Evolutionary conservation across 2,329 filamentous ascomycete genomes (phyloP).

Genomic region (Didymellaceae sp.): DNA sequence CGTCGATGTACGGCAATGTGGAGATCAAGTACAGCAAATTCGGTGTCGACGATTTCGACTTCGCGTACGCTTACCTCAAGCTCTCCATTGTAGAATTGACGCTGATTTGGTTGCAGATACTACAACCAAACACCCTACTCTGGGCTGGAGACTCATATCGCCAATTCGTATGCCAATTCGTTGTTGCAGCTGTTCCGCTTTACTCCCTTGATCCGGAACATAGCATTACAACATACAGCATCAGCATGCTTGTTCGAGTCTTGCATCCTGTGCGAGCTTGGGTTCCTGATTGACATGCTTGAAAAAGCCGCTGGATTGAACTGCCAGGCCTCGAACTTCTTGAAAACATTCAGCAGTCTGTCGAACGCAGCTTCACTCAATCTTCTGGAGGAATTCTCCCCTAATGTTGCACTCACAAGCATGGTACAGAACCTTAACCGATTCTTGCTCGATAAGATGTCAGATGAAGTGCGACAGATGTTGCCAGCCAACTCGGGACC

Average conservation of each 20-base stretch:
- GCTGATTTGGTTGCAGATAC: slow-evolving; percentile 62
- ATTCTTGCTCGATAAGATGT: slow-evolving; percentile 83
- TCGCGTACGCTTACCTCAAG: slow-evolving; percentile 65
- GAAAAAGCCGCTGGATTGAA: slow-evolving; percentile 93
- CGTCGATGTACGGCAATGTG: slow-evolving; percentile 88
- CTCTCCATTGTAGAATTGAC: not conserved
- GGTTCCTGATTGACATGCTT: slow-evolving; percentile 96
- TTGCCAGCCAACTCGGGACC: slow-evolving; percentile 61
- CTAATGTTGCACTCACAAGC: slow-evolving; percentile 73
- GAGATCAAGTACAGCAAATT: slow-evolving; percentile 99
- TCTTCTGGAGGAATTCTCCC: slow-evolving; percentile 82
- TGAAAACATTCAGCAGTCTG: slow-evolving; percentile 86
- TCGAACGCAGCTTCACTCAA: slow-evolving; percentile 78
- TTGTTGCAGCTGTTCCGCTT: slow-evolving; percentile 91
- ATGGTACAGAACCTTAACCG: slow-evolving; percentile 88
- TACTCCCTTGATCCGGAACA: slow-evolving; percentile 84
- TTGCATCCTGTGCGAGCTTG: slow-evolving; percentile 91
- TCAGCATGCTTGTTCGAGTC: slow-evolving; percentile 81
- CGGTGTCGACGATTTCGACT: slow-evolving; percentile 99
- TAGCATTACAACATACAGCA: slow-evolving; percentile 87
- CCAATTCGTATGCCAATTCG: slow-evolving; percentile 94
- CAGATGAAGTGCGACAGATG: slow-evolving; percentile 75
- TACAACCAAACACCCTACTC: slow-evolving; percentile 95
- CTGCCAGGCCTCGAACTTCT: slow-evolving; percentile 93
- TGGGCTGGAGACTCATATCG: slow-evolving; percentile 92